Evolutionary conservation across 2,329 filamentous ascomycete species (phyloP), one percentile per base, ranked within the genome.

Genomic region (Aspergillus ustus): DNA sequence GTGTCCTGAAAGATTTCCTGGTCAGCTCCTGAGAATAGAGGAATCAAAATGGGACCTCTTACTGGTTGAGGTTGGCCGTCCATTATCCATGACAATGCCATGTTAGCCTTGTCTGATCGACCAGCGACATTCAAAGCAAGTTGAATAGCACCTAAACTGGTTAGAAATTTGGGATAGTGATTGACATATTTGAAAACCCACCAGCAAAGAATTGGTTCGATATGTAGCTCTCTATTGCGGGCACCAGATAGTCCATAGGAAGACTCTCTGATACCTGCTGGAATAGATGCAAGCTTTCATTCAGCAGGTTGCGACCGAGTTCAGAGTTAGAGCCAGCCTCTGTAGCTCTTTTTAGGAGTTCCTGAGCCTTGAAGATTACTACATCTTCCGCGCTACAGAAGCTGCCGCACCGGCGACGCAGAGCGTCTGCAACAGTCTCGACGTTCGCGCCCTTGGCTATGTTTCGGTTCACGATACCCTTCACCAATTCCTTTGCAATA

Each of bases 371-470:
- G 87, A 99, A 99, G 68, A 97, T 94, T 66, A 98, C 89, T 1
- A 98, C 95, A 79, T 99, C 95, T 66, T 99, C 94, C 0, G 94
- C 89, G 71, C 93, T 97, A 77, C 95, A 99, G 84, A 99, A 99
- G 78, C 91, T 97, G 64, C 95, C 96, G 69, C 95, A 99, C 69
- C 93, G 87, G 69, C 95, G 86, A 51, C 95, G 87, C 53, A 99
- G 81, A n/a, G 93, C 92, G 77, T 99, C 95, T 0, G 95, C 94
- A 25, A 99, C 93, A 0, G 93, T 97, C 78, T 99, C 96, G 20
- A 99, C 94, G 66, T 98, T 99, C 4, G 93, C 94, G 9, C 96
- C 95, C 71, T 92, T 97, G 61, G 94, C 91, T 69, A 99, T 99
- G 75, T 97, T 99, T 71, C 93, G 89, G 76, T 98, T 98, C 58